Base-by-base conservation (phyloP, 2,329 filamentous ascomycete species). In the Trichoderma oligosporum region DNA sequence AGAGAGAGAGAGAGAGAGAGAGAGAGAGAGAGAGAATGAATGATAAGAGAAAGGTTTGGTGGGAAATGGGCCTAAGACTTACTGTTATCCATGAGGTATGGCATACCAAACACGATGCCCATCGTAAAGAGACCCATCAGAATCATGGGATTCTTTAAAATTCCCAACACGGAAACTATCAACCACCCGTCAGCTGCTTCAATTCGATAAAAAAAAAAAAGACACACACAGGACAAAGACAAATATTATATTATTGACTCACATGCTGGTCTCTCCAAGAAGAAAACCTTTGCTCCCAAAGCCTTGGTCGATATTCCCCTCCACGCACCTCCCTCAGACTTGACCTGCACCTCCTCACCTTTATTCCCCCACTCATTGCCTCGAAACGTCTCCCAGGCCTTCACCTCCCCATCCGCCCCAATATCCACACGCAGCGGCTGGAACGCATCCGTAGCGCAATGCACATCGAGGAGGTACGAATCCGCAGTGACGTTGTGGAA, bases 91-190 rank as follows among this genome's bases (percentile, higher is more conserved):
- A 97, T 85, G 56, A 99, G 73, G 73, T 97, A 94, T 12, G 94
- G 94, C 88, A 97, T 90, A 63, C 92, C 92, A 66, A 97, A 81
- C 61, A 96, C 91, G 63, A 97, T 78, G 4, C 77, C 86, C 77
- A 97, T 84, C 61, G 87, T 91, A 36, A 94, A 85, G 31, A 96
- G 74, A 4, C 88, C 91, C 78, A 99, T 87, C 60, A 99, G 81
- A 62, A 97, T 97, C 91, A 97, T 97, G 3, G 94, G 94, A 70
- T 90, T 96, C 78, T 94, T 94, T 66, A 97, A 78, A 56, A 97
- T 85, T 58, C 82, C 83, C 57, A 97, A 68, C n/a, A 92, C 80
- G 16, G 86, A 90, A 75, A 93, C 88, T 91, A 63, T 4, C 2
- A 4, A 7, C 8, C 11, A 41, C 24, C 35, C 7, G 14, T 33